Evolutionary conservation across 805 yeast species (phyloP).

Genomic region (Peterozyma xylosa): DNA sequence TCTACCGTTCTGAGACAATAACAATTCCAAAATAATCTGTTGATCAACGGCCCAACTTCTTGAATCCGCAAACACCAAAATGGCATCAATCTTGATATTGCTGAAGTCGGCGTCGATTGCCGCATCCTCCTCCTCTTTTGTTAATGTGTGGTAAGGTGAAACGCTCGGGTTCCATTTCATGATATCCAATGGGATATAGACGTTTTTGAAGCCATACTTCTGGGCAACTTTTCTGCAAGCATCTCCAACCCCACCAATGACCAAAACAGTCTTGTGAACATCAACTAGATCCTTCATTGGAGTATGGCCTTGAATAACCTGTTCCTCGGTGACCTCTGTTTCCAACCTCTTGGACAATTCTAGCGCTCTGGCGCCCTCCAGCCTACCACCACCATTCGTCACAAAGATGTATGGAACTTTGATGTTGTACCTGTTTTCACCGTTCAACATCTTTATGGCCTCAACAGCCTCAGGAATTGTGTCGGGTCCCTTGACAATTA

Average conservation of each 20-base stretch:
- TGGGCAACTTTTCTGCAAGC: constrained; percentile 78
- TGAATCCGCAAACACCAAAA: constrained; percentile 85
- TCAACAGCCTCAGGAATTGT: constrained; percentile 75
- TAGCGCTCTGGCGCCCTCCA: constrained; percentile 65
- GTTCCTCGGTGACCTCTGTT: constrained; percentile 59
- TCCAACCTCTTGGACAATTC: constrained; percentile 60
- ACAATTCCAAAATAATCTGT: constrained; percentile 77
- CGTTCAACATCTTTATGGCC: constrained; percentile 68
- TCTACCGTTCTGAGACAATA: constrained; percentile 68
- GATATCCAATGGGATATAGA: constrained; percentile 74
- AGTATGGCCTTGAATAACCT: constrained; percentile 89
- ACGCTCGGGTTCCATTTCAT: constrained; percentile 85
- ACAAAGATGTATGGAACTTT: constrained; percentile 79
- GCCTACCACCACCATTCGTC: constrained; percentile 90
- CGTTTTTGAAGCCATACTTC: constrained; percentile 77
- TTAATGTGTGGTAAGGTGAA: constrained; percentile 72
- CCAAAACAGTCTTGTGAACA: constrained; percentile 64
- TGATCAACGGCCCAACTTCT: constrained; percentile 93
- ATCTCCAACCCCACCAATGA: constrained; percentile 86
- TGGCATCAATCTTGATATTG: constrained; percentile 65
- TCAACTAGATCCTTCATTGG: constrained; percentile 82
- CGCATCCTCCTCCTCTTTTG: constrained; percentile 58
- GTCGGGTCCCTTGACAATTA: constrained; percentile 75
- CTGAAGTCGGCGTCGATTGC: constrained; percentile 60
- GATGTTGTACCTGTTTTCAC: constrained; percentile 69